Conservation (phyloP, 768 basidiomycete species). For the Pisolithus marmoratus region DNA sequence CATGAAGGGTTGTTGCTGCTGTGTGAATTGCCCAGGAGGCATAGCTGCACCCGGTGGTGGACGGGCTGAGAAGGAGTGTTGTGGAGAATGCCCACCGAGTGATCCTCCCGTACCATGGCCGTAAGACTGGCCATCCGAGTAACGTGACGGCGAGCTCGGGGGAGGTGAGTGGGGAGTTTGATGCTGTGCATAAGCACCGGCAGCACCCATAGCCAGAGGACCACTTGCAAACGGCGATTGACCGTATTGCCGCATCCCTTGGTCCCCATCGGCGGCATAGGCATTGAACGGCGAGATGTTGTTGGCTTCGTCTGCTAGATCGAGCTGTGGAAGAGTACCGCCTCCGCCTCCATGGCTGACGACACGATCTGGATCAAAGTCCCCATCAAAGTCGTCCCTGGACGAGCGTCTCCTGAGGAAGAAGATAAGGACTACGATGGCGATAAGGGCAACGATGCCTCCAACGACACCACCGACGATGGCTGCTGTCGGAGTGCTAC, state of each 20-base stretch:
- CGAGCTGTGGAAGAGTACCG: constrained; percentile 22
- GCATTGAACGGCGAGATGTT: constrained; percentile 15
- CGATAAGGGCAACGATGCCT: constrained; percentile 29
- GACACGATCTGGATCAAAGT: constrained; percentile 45
- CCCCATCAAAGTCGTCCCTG: constrained; percentile 42
- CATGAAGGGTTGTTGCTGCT: constrained; percentile 2
- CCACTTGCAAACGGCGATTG: constrained; percentile 8
- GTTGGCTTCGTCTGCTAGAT: constrained; percentile 28
- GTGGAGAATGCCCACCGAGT: constrained; percentile 4
- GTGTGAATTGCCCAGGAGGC: background rate
- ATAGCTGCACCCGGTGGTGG: background rate
- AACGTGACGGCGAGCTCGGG: constrained; percentile 6
- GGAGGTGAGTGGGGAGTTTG: background rate
- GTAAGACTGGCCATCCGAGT: constrained; percentile 7
- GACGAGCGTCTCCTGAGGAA: constrained; percentile 20
- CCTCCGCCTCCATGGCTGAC: constrained; percentile 21
- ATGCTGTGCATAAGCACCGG: background rate
- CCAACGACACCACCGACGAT: constrained; percentile 53
- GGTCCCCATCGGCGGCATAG: background rate
- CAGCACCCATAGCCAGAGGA: background rate
- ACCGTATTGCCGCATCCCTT: constrained; percentile 21
- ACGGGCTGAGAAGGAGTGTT: background rate
- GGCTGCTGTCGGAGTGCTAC: constrained; percentile 28
- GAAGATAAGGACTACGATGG: constrained; percentile 25
- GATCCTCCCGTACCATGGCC: background rate